Percentiles rank a stretch among this genome's conserved stretches.
These are phyloP conservation scores for Pterulicium gracile DNA, from an alignment of 1,284 basidiomycete species.

Conservation along the genomic window DNA sequence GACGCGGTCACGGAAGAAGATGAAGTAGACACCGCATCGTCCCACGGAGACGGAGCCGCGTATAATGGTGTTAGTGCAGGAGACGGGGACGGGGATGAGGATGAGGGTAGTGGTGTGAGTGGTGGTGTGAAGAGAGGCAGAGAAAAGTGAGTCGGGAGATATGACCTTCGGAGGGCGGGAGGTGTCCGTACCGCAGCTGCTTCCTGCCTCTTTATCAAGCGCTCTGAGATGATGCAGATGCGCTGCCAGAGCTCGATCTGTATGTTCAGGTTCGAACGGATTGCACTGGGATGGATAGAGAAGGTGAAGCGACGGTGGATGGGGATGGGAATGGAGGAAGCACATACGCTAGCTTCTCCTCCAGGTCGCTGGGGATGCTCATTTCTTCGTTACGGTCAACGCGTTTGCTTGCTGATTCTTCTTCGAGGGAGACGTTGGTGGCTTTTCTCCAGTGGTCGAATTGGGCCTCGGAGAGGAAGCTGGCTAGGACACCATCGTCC, in stretches of 20 bases:
- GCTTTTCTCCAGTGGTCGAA: conserved; percentile 84
- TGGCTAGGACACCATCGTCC: conserved; percentile 72
- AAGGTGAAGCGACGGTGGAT: conserved; percentile 3
- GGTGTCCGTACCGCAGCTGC: conserved; percentile 75
- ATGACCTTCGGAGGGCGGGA: conserved; percentile 49
- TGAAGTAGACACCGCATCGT: conserved; percentile 3
- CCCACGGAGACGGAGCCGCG: conserved; percentile 4
- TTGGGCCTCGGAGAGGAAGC: conserved; percentile 72
- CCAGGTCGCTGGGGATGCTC: conserved; percentile 84
- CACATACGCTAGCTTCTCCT: conserved; percentile 73
- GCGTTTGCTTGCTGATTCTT: conserved; percentile 75
- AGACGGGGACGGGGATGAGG: conserved; percentile 18
- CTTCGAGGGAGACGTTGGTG: conserved; percentile 62
- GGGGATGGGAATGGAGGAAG: conserved; percentile 5
- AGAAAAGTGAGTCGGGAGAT: conserved; percentile 56
- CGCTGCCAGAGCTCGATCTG: conserved; percentile 88
- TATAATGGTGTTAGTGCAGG: conserved; percentile 13
- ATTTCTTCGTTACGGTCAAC: conserved; percentile 82
- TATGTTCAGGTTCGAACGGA: conserved; percentile 59
- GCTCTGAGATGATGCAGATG: conserved; percentile 76
- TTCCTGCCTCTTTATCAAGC: conserved; percentile 78
- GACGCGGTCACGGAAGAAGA: conserved; percentile 1
- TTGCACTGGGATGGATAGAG: conserved; percentile 31
- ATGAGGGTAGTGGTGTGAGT: conserved; percentile 18
- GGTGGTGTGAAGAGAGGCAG: conserved; percentile 32